Conservation (phyloP, 768 basidiomycete species). For the Kwoniella sp. region DNA sequence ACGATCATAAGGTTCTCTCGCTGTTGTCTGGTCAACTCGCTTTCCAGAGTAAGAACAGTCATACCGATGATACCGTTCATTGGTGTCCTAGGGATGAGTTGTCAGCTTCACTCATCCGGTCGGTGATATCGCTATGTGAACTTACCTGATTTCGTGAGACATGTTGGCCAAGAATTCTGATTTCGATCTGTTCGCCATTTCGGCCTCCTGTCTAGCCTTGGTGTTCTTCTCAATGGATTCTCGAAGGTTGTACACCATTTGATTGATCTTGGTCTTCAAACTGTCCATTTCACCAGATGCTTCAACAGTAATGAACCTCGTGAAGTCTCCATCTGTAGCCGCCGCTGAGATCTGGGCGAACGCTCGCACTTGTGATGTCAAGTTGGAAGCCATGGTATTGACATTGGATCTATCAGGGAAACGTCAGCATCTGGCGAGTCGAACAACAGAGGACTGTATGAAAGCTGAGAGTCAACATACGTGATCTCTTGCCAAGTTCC, state of each 20-base stretch:
- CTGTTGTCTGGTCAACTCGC: constrained; percentile 89
- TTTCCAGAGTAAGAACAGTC: constrained; percentile 96
- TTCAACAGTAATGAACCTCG: constrained; percentile 97
- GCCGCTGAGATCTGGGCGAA: constrained; percentile 98
- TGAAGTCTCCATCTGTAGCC: constrained; percentile 98
- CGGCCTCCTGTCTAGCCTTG: constrained; percentile 92
- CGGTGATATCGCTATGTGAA: constrained; percentile 26
- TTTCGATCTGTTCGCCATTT: constrained; percentile 95
- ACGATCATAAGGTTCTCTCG: constrained; percentile 93
- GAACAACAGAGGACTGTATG: too few species aligned
- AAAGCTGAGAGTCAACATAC: constrained; percentile 59
- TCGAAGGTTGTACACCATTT: constrained; percentile 97
- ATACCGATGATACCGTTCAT: constrained; percentile 99
- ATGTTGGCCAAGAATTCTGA: constrained; percentile 99
- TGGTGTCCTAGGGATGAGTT: constrained; percentile 68
- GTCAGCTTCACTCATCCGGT: background rate
- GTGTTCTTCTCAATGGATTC: constrained; percentile 99
- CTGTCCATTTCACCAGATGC: constrained; percentile 99
- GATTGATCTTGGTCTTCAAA: constrained; percentile 80
- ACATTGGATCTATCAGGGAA: constrained; percentile 73
- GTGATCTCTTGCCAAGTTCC: constrained; percentile 99
- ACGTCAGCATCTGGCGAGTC: background rate
- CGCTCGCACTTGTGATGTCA: constrained; percentile 70
- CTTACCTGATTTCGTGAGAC: constrained; percentile 91
- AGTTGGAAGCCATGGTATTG: constrained; percentile 78